phyloP scores from a whole-genome alignment of 495 filamentous ascomycete genomes.

The Staphylotrichum tortipilum region DNA sequence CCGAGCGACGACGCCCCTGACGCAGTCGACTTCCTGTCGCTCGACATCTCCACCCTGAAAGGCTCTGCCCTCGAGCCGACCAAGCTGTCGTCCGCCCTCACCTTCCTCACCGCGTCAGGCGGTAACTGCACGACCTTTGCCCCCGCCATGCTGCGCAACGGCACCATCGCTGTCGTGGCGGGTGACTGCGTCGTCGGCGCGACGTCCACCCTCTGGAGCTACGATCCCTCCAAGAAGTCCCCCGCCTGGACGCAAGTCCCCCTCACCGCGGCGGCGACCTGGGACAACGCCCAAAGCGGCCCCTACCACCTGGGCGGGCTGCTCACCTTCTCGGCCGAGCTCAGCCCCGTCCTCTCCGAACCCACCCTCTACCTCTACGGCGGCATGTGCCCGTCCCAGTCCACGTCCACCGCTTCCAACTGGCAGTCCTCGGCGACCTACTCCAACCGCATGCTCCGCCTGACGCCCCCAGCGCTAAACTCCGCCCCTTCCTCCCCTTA shows the following conservation, averaged over 20 bases:
- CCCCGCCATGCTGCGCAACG: constrained; percentile 54
- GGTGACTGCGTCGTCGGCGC: constrained; percentile 53
- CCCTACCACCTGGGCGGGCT: constrained; percentile 59
- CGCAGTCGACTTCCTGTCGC: constrained; percentile 46
- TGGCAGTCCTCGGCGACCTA: constrained; percentile 64
- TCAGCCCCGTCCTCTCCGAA: constrained; percentile 38
- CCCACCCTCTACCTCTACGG: constrained; percentile 67
- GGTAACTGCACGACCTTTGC: constrained; percentile 40
- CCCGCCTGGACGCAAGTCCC: constrained; percentile 21
- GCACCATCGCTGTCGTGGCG: constrained; percentile 58
- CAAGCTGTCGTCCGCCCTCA: constrained; percentile 52
- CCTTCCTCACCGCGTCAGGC: constrained; percentile 47
- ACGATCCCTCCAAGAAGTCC: constrained; percentile 16
- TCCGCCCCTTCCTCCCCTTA: constrained; percentile 30
- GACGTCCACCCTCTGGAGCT: constrained; percentile 32
- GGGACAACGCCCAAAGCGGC: constrained; percentile 27
- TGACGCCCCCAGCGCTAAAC: no score
- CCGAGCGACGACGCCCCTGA: constrained; percentile 26
- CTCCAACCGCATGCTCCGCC: constrained; percentile 61
- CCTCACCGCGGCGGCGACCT: constrained; percentile 12
- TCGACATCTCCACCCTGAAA: constrained; percentile 54
- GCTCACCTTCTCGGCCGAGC: constrained; percentile 56
- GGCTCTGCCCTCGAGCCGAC: constrained; percentile 43
- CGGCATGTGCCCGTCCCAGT: constrained; percentile 67
- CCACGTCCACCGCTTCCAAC: constrained; percentile 27